phyloP scores from a whole-genome alignment of 352 stramenopile genomes.

The Phytopythium sindhum region DNA sequence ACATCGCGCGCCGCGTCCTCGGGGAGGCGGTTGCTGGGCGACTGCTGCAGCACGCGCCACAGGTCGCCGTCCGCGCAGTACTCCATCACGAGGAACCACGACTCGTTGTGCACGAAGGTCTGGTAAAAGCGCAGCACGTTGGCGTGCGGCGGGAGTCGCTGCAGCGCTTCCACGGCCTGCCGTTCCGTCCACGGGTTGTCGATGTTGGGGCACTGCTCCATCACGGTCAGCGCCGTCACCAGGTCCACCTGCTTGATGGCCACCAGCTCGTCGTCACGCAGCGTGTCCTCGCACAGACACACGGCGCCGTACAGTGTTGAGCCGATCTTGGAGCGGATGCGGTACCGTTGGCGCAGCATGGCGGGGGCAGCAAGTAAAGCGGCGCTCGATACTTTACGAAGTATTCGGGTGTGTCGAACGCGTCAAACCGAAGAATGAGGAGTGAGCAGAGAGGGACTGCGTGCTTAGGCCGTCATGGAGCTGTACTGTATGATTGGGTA shows the following conservation, averaged over 20 bases:
- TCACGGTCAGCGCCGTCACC: conserved; percentile 14
- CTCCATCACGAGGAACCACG: conserved; percentile 54
- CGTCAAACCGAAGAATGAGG: background rate
- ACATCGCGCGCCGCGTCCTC: conserved; percentile 18
- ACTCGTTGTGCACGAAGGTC: conserved; percentile 40
- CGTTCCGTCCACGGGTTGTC: conserved; percentile 47
- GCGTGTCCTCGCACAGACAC: conserved; percentile 37
- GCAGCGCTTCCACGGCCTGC: conserved; percentile 19
- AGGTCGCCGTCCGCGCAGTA: conserved; percentile 44
- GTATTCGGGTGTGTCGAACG: background rate
- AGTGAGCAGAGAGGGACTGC: background rate
- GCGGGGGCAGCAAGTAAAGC: no score
- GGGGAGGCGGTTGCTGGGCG: conserved; percentile 15
- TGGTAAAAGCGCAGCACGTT: conserved; percentile 41
- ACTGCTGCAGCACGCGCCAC: conserved; percentile 21
- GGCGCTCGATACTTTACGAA: no score
- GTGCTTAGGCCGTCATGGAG: no score
- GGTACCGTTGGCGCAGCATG: conserved; percentile 21
- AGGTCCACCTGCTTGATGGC: conserved; percentile 52
- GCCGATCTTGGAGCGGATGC: conserved; percentile 20
- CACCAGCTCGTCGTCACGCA: conserved; percentile 23
- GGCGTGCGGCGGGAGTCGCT: conserved; percentile 22
- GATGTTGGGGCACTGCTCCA: conserved; percentile 23
- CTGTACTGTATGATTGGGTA: background rate
- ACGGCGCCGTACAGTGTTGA: conserved; percentile 43